Conservation (phyloP, 192 early-diverging fungal genomes). For the Gaertneriomyces sp. region DNA sequence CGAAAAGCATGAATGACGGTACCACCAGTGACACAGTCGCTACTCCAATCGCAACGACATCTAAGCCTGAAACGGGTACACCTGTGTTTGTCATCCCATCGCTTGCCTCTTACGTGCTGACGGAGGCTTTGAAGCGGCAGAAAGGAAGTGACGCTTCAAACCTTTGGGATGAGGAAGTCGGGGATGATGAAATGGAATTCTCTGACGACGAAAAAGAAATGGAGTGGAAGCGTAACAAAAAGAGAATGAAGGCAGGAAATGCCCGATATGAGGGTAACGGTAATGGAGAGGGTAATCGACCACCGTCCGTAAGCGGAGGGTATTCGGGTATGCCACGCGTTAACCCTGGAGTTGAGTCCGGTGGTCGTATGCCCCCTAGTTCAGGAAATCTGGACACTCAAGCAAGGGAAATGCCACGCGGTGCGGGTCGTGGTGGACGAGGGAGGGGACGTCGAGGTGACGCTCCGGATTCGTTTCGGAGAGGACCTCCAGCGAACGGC, state of each 20-base stretch:
- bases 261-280: background rate
- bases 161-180: conserved; percentile 86
- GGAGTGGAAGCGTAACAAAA: conserved; percentile 49
- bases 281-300: background rate
- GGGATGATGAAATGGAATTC: conserved; percentile 78
- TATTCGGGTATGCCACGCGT: too few relatives aligned
- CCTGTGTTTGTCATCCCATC: conserved; percentile 64
- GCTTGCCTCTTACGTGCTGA: conserved; percentile 62
- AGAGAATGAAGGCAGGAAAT: conserved; percentile 7
- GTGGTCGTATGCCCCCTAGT: too few relatives aligned
- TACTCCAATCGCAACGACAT: background rate
- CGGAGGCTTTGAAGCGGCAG: conserved; percentile 54
- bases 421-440: too few relatives aligned
- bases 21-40: conserved; percentile 27
- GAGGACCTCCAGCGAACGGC: too few relatives aligned
- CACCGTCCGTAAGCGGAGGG: too few relatives aligned
- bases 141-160: conserved; percentile 95
- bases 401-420: too few relatives aligned
- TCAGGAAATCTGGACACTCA: too few relatives aligned
- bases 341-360: too few relatives aligned
- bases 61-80: conserved; percentile 4
- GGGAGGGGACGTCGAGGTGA: too few relatives aligned
- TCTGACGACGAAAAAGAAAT: conserved; percentile 92
- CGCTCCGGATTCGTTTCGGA: too few relatives aligned
- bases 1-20: conserved; percentile 33